Evolutionary conservation across 2,329 filamentous ascomycete genomes (phyloP).

Genomic region (Sclerotinia glacialis): DNA sequence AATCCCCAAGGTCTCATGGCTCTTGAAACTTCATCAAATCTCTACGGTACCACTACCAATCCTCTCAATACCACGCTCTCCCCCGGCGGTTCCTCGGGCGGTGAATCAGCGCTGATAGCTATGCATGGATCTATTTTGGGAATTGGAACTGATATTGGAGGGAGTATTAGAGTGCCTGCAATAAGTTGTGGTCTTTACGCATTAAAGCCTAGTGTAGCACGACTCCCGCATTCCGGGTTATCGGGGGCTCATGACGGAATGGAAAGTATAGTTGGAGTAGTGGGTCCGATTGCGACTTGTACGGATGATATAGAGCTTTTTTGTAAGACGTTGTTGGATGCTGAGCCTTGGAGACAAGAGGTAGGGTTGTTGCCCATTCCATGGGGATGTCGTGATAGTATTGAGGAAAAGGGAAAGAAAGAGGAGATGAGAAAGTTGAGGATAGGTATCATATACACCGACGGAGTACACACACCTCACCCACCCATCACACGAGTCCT

Average conservation of each 20-base stretch:
- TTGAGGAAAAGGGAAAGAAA: neutral
- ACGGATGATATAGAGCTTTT: constrained; percentile 46
- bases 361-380: constrained; percentile 51
- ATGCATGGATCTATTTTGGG: constrained; percentile 52
- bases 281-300: constrained; percentile 47
- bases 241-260: constrained; percentile 49
- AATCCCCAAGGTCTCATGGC: constrained; percentile 52
- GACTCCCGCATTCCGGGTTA: constrained; percentile 31
- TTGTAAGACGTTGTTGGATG: constrained; percentile 12
- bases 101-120: constrained; percentile 57
- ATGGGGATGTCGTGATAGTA: constrained; percentile 41
- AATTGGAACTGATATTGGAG: constrained; percentile 36
- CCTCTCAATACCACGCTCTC: constrained; percentile 55
- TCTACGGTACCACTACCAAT: constrained; percentile 48
- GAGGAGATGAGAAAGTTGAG: constrained; percentile 37
- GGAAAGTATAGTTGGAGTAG: constrained; percentile 49
- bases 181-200: constrained; percentile 49
- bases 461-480: constrained; percentile 27
- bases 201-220: constrained; percentile 32
- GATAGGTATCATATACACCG: constrained; percentile 39
- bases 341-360: constrained; percentile 50
- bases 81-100: constrained; percentile 60
- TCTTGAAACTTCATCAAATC: constrained; percentile 44
- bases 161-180: constrained; percentile 34
- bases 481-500: constrained; percentile 20